phyloP scores from a whole-genome alignment of 345 rosid species.

The Eucalyptus pumila region DNA sequence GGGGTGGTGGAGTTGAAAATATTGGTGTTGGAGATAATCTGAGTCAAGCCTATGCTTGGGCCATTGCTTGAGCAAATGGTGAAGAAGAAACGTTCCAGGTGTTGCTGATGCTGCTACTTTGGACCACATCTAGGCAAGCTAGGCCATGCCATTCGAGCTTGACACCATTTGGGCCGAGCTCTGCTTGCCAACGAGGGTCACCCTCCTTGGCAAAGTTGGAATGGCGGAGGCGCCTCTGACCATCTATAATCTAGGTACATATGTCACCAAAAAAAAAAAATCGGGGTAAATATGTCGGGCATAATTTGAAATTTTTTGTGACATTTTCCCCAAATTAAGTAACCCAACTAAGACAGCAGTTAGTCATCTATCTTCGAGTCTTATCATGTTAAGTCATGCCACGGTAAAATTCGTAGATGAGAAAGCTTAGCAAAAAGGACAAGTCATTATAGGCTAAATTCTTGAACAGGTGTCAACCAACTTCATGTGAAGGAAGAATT shows the following conservation, averaged over 20 bases:
- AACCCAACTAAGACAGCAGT: neutral
- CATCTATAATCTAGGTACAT: neutral
- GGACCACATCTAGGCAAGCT: neutral
- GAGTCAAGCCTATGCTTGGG: conserved; percentile 85
- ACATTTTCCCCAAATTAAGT: neutral
- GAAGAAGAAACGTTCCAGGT: conserved; percentile 8
- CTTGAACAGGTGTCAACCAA: neutral
- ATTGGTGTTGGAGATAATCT: conserved; percentile 36
- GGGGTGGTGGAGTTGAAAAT: conserved; percentile 35
- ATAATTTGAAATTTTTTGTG: neutral
- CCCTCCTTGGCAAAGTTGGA: neutral
- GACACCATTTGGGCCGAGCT: neutral
- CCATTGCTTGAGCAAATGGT: conserved; percentile 53
- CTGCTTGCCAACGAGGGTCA: neutral
- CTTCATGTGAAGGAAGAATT: neutral
- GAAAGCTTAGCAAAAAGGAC: neutral
- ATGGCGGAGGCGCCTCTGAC: fast-evolving
- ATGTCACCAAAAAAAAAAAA: neutral
- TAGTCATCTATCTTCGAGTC: neutral
- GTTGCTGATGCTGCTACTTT: neutral
- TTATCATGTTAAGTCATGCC: neutral
- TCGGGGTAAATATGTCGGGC: neutral
- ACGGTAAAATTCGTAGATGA: neutral
- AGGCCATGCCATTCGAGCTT: neutral
- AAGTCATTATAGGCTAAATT: neutral